Conservation (phyloP, 2,329 filamentous ascomycete species). For the Blastomyces percursus region DNA sequence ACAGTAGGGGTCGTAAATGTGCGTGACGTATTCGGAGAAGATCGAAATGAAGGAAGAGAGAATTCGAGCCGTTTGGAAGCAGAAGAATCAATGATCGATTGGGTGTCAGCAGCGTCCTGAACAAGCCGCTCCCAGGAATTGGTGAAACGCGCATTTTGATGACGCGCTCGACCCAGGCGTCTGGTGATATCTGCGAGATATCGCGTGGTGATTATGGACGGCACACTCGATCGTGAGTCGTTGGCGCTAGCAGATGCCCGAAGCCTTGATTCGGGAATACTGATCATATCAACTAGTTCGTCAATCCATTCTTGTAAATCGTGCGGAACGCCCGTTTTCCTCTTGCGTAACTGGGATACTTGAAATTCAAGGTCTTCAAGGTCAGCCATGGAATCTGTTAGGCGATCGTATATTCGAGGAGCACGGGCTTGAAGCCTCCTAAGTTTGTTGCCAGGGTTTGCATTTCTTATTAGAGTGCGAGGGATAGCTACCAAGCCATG, state of each 20-base stretch:
- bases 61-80: constrained; percentile 73
- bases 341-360: constrained; percentile 63
- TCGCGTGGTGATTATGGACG: constrained; percentile 79
- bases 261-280: constrained; percentile 50
- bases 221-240: constrained; percentile 43
- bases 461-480: constrained; percentile 64
- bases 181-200: constrained; percentile 85
- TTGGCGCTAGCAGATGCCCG: constrained; percentile 26
- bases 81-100: constrained; percentile 73
- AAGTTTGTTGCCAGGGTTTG: constrained; percentile 63
- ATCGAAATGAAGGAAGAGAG: constrained; percentile 50
- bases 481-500: constrained; percentile 91
- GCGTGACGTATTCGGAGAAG: not conserved
- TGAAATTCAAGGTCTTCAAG: constrained; percentile 74
- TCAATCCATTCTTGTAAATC: constrained; percentile 92
- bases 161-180: constrained; percentile 67
- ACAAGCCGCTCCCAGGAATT: constrained; percentile 79
- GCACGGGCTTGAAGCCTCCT: constrained; percentile 67
- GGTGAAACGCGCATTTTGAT: constrained; percentile 70
- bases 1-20: constrained; percentile 60
- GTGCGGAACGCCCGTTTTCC: constrained; percentile 65
- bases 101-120: constrained; percentile 59
- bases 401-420: constrained; percentile 70
- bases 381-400: constrained; percentile 71
- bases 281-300: constrained; percentile 70